These are phyloP conservation scores for Trypanosoma theileri DNA, from an alignment of 208 protist genomes.

Conservation along the genomic window DNA sequence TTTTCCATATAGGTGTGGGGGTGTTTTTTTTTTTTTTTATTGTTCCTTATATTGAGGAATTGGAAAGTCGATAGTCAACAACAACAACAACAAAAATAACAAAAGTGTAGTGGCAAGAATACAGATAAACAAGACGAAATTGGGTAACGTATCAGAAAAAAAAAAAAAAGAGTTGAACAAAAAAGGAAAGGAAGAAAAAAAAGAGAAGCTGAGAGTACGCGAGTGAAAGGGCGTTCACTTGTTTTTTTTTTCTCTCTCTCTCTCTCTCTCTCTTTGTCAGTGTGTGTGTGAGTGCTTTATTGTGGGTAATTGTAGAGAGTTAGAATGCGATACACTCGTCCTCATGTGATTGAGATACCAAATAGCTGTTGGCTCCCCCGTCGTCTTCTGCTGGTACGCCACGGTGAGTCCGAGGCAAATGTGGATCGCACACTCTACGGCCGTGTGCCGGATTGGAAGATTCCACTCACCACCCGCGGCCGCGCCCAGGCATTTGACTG, in stretches of 20 bases:
- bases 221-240: neutral
- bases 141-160: neutral
- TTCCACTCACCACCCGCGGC: constrained; percentile 80
- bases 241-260: neutral
- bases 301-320: neutral
- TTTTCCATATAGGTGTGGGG: neutral
- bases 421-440: constrained; percentile 81
- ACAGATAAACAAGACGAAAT: neutral
- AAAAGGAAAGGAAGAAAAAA: neutral
- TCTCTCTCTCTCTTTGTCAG: no score
- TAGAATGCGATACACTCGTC: neutral
- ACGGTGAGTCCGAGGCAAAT: constrained; percentile 86
- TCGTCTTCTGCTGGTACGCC: constrained; percentile 79
- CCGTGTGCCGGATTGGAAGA: constrained; percentile 87
- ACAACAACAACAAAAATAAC: neutral
- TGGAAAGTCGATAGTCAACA: neutral
- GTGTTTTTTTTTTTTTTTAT: neutral
- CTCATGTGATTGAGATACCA: constrained; percentile 8
- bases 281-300: no score
- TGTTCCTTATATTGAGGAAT: neutral
- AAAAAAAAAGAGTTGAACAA: neutral
- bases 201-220: neutral
- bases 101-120: neutral
- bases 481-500: constrained; percentile 82
- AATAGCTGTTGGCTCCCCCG: constrained; percentile 65